Evolutionary conservation across 306 rosid genomes (phyloP).

Genomic region (Sicyos edulis): DNA sequence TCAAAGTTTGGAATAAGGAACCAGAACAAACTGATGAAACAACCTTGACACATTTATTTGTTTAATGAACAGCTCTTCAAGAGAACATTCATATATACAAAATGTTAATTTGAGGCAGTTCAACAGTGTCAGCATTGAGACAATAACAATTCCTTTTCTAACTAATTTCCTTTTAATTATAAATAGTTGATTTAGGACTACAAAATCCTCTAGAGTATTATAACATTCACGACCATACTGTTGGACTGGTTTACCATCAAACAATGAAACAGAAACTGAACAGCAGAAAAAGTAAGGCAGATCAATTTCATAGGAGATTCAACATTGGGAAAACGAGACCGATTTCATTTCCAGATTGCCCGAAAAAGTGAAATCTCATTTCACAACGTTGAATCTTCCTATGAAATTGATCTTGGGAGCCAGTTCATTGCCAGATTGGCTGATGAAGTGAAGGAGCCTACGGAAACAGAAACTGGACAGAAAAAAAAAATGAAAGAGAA

Average conservation of each 20-base stretch:
- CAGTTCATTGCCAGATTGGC: no score
- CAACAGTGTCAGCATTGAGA: no score
- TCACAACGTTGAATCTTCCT: no score
- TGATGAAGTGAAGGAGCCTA: no score
- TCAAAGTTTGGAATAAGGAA: background rate
- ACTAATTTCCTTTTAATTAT: background rate
- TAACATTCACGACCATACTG: conserved; percentile 21
- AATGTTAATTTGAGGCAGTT: no score
- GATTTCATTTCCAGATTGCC: no score
- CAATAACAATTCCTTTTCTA: background rate
- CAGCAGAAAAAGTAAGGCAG: background rate
- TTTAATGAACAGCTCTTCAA: conserved; percentile 1
- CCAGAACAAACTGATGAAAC: conserved; percentile 3
- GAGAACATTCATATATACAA: background rate
- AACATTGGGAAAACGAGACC: no score
- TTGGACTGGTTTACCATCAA: background rate
- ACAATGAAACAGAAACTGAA: background rate
- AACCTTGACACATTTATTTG: background rate
- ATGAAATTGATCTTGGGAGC: no score
- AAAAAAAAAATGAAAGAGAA: no score
- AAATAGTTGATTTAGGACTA: background rate
- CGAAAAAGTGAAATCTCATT: no score
- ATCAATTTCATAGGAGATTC: no score
- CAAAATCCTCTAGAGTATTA: background rate
- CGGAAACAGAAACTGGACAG: no score